A percentile compares a stretch with the other conserved stretches of the same genome.
Evolutionary conservation across 148 eudicot species (phyloP).

Genomic region (Camellia japonica): DNA sequence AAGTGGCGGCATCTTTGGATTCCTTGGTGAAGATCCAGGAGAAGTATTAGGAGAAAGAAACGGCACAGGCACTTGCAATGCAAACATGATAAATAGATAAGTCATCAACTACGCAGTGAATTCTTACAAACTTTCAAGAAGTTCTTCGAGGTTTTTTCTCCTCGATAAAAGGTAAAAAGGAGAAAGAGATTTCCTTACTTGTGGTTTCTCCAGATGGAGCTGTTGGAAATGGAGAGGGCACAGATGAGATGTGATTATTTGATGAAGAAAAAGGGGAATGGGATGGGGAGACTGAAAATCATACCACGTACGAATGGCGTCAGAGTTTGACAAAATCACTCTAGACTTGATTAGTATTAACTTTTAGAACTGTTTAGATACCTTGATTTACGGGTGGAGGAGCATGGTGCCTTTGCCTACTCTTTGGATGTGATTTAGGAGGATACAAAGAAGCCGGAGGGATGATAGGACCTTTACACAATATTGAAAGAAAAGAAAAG

Average conservation of each 20-base stretch:
- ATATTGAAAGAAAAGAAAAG: not conserved
- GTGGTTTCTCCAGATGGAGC: slow-evolving; percentile 21
- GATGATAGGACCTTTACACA: not conserved
- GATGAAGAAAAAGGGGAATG: slow-evolving; percentile 20
- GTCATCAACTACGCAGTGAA: slow-evolving; percentile 8
- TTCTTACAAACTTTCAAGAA: slow-evolving; percentile 6
- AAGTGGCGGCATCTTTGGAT: slow-evolving; percentile 45
- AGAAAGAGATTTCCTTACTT: slow-evolving; percentile 20
- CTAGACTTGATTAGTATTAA: not conserved
- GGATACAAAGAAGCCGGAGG: slow-evolving; percentile 13
- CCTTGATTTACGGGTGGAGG: slow-evolving; percentile 23
- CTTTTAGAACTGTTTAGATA: not conserved
- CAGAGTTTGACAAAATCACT: not conserved
- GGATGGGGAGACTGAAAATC: slow-evolving; percentile 9
- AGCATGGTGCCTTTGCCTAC: slow-evolving; percentile 16
- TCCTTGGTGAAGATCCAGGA: slow-evolving; percentile 52
- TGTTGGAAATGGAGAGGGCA: slow-evolving; percentile 20
- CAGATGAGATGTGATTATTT: slow-evolving; percentile 24
- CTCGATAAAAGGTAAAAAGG: not conserved
- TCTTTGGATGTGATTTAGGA: slow-evolving; percentile 17
- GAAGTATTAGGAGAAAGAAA: slow-evolving; percentile 51
- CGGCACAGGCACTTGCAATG: slow-evolving; percentile 60
- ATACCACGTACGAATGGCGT: not conserved
- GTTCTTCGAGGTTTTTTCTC: not conserved
- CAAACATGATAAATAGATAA: slow-evolving; percentile 21